Base-by-base conservation (phyloP, 2,329 filamentous ascomycete species). In the Paraconiothyrium sp. region DNA sequence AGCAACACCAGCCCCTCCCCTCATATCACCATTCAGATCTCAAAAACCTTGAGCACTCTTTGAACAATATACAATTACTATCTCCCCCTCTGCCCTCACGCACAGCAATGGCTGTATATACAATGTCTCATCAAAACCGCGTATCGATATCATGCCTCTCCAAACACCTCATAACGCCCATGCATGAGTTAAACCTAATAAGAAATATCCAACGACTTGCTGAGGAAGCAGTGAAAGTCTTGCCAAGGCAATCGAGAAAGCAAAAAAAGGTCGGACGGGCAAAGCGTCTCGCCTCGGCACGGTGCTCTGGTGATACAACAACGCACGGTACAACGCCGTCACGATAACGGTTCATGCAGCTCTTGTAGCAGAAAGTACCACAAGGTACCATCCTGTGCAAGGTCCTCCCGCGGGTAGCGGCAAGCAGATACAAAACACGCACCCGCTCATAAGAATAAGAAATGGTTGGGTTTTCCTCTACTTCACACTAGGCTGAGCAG, bases 301-400 rank as follows among this genome's bases (percentile, higher is more conserved):
- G 22, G 32, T 43, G 51, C 46, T 32, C 8, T 61, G 39, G 54
- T 61, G 59, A 20, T 57, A 61, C 54, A 61, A 43, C 54, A 51
- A 51, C n/a, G 30, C 50, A n/a, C 20, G 50, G 50, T 54, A 54
- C 48, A 50, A 50, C 34, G 35, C 24, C n/a, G 20, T 27, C n/a
- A 57, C 59, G 59, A 61, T 57, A 61, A 61, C 52, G 20, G 22
- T 20, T 22, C 52, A 57, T 57, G 39, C n/a, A 47, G 14, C 20
- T 46, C 32, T n/a, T 13, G 51, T 60, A 51, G 52, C 46, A 60
- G 51, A 51, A 34, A 57, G 58, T 57, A 57, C n/a, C 52, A 57
- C 52, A 51, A 60, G 20, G 52, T 51, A 13, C 47, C 37, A 3
- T 20, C 5, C 20, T 16, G 56, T 44, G 56, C 56, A 58, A 58